Base-by-base conservation (phyloP, 257 asterid species). In the Paulownia fortunei region DNA sequence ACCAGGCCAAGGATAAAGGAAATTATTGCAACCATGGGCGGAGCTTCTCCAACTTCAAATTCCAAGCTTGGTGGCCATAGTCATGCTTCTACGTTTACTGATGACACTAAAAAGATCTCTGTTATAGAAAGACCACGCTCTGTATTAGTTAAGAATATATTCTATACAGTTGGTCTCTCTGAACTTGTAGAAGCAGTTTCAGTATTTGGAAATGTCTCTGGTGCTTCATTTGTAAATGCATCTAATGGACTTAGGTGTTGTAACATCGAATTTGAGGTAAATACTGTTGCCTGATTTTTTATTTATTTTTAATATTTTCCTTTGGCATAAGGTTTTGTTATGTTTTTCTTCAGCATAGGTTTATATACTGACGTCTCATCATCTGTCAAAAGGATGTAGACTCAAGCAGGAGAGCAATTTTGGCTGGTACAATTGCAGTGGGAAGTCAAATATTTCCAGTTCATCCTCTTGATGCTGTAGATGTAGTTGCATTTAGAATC, bases 131-230 rank as follows among this genome's bases (percentile, higher is more conserved):
- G 23, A 56, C 73, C 82, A 18, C 37, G 66, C 77, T 74, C 82
- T 44, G 73, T 76, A 51, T 36, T 82, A 11, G 39, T 82, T 34
- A 73, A 72, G 73, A 83, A 83, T 51, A 61, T 88, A 79, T 68
- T 79, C 37, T 66, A 86, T 68, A 27, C 63, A 34, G 39, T 83
- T 69, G 56, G 74, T 55, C 89, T 83, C 71, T 26, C 72, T 19
- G 83, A 79, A 82, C 82, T 86, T 47, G 81, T 84, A 41, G 82
- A 76, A 77, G 85, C 88, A 70, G 58, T 83, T 80, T 88, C 90
- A 67, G 80, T 67, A 47, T 84, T 76, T 42, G 92, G 90, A 71
- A 77, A 86, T 64, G 84, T 86, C 70, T 74, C 82, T 12, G 76
- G 87, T 42, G 88, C 90, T 51, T 83, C 83, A 12, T 76, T 84